Base-by-base conservation (phyloP, 441 rosid species). In the Euphorbia schlechtendalii region DNA sequence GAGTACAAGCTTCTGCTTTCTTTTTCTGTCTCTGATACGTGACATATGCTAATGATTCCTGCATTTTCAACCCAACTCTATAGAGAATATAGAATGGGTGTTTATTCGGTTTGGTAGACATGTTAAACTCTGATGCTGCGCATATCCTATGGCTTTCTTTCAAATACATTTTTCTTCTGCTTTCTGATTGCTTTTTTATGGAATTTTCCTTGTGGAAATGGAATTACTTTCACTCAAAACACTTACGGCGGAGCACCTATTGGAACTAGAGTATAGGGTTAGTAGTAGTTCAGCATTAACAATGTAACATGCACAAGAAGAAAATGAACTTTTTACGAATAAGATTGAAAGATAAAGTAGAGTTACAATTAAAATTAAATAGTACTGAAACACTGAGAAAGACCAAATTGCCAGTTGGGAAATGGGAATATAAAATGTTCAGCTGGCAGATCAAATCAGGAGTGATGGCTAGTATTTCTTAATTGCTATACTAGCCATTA, bases 271-370 rank as follows among this genome's bases (percentile, higher is more conserved):
- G n/a, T n/a, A n/a, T n/a, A n/a, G n/a, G n/a, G n/a, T n/a, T n/a
- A n/a, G n/a, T n/a, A 17, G 15, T 57, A 30, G 61, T 30, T 57
- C 43, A 30, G 61, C 61, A 30, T 56, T 56, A 30, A 30, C 10
- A 8, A 17, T 28, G 22, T 56, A 25, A 12, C 28, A 5, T 55
- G 21, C 4, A 13, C 54, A 46, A 46, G 21, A 8, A 52, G 24
- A 54, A 54, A 18, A 11, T 9, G 12, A 22, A 5, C 3, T 27
- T 14, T 11, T 0, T n/a, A n/a, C n/a, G n/a, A n/a, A n/a, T n/a
- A n/a, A n/a, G n/a, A n/a, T n/a, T n/a, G n/a, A n/a, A n/a, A n/a
- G n/a, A n/a, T n/a, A n/a, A 13, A 46, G 28, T 3, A 13, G 61
- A 56, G 20, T 28, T 56, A 1, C 5, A 24, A 9, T 24, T 25